Evolutionary conservation across 495 filamentous ascomycete genomes (phyloP), one percentile per base, ranked within the genome.

Genomic region (Xylaria nigripes): DNA sequence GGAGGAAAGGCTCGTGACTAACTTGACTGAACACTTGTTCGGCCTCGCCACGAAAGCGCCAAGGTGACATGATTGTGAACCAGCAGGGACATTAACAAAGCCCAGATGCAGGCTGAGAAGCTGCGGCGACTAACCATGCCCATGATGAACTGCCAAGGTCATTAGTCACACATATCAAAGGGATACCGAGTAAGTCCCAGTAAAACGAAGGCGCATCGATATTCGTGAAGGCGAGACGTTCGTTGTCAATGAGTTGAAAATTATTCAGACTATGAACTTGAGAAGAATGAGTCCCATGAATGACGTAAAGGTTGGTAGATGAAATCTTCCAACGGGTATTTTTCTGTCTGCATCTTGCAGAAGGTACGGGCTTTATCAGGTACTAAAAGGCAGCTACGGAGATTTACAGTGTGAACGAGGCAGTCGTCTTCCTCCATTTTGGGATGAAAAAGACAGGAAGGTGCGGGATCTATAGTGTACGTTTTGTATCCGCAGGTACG

Each of bases 31-130:
- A 45, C 23, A 50, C 45, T 61, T 41, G 47, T 53, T 4, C 61
- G 63, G 36, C 58, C 54, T 21, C 55, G 54, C 70, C 72, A 73
- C 12, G 64, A 70, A 38, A 70, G 48, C 18, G 36, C 49, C 6
- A 13, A 36, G 21, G 46, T 10, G 30, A 23, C 22, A 42, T 57
- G 36, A 42, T 19, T 9, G 27, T 38, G 46, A 2, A 57, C 30
- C n/a, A 57, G n/a, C 2, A 57, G 27, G 45, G 3, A 34, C 51
- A 55, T 34, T 10, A 57, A 21, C 40, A 55, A 38, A n/a, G 46
- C 53, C 53, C 21, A 24, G 10, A 49, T 44, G 27, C 10, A 55
- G 53, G 46, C 52, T 18, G 27, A 49, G 24, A 19, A 32, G 25
- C 36, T 19, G 8, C 16, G 0, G 9, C 27, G 38, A 16, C 16